Percentiles rank a stretch among this genome's conserved stretches.
Evolutionary conservation across 169 alveolate species (phyloP).

Genomic region (Plasmodium chabaudi): DNA sequence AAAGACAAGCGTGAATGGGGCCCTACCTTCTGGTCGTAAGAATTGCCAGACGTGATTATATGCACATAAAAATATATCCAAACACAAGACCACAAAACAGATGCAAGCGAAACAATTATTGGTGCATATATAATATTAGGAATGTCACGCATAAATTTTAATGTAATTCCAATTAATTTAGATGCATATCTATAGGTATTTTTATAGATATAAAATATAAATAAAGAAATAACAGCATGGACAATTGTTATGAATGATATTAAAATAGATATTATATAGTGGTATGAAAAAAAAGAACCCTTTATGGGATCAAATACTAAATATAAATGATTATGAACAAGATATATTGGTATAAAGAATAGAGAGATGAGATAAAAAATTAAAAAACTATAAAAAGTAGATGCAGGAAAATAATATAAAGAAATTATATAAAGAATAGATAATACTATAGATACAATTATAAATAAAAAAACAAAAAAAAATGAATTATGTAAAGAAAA

Average conservation of each 20-base stretch:
- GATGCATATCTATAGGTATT: conserved; percentile 59
- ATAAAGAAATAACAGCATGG: conserved; percentile 33
- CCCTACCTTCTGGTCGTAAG: conserved; percentile 42
- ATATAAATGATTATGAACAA: conserved; percentile 64
- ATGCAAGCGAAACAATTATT: conserved; percentile 6
- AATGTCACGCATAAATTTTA: conserved; percentile 21
- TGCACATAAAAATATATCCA: conserved; percentile 21
- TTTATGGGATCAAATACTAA: conserved; percentile 50
- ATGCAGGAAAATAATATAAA: conserved; percentile 19
- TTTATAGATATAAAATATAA: conserved; percentile 33
- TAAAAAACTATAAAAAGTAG: conserved; percentile 26
- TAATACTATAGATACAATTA: conserved; percentile 5
- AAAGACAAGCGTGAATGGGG: background rate
- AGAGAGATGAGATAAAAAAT: conserved; percentile 7
- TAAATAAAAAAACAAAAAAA: conserved; percentile 21
- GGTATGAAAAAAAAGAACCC: conserved; percentile 69
- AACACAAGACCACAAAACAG: conserved; percentile 22
- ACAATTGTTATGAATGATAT: conserved; percentile 16
- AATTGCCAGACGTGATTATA: conserved; percentile 58
- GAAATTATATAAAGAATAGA: conserved; percentile 24
- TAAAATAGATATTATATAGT: conserved; percentile 31
- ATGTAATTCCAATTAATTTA: conserved; percentile 20
- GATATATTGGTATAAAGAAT: conserved; percentile 37
- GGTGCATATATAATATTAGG: conserved; percentile 44
- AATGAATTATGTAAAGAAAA: conserved; percentile 49